Percentiles rank a stretch among this genome's conserved stretches.
These are phyloP conservation scores for Erucastrum elatum DNA, from an alignment of 345 rosid species.

Conservation along the genomic window DNA sequence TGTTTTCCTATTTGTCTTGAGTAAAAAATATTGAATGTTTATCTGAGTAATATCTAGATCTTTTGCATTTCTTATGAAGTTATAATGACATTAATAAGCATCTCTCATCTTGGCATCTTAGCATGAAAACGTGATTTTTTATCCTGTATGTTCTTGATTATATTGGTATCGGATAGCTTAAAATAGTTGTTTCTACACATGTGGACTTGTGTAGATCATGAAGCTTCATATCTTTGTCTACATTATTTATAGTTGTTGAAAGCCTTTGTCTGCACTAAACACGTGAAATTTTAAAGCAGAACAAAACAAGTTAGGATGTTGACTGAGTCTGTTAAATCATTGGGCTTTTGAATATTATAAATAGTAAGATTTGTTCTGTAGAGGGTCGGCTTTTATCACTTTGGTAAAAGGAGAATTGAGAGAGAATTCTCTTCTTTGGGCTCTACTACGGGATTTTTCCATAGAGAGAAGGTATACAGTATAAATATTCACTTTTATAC, in stretches of 20 bases:
- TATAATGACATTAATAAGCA: not conserved
- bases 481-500: too few species aligned
- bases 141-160: constrained; percentile 19
- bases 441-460: too few species aligned
- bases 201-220: constrained; percentile 25
- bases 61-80: constrained; percentile 1
- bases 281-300: constrained; percentile 22
- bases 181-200: not conserved
- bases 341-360: too few species aligned
- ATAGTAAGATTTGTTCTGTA: too few species aligned
- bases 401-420: too few species aligned
- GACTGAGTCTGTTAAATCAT: too few species aligned
- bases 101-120: not conserved
- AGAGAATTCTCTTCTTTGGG: too few species aligned
- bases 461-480: too few species aligned
- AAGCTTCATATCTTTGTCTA: constrained; percentile 28
- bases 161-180: constrained; percentile 24
- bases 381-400: too few species aligned
- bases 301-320: too few species aligned
- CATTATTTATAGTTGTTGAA: constrained; percentile 4
- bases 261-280: constrained; percentile 18
- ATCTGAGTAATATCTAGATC: constrained; percentile 3
- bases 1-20: not conserved
- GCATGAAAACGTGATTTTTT: constrained; percentile 3
- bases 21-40: not conserved